These are phyloP conservation scores for Manihot esculenta DNA, from an alignment of 441 rosid species.

Conservation along the genomic window DNA sequence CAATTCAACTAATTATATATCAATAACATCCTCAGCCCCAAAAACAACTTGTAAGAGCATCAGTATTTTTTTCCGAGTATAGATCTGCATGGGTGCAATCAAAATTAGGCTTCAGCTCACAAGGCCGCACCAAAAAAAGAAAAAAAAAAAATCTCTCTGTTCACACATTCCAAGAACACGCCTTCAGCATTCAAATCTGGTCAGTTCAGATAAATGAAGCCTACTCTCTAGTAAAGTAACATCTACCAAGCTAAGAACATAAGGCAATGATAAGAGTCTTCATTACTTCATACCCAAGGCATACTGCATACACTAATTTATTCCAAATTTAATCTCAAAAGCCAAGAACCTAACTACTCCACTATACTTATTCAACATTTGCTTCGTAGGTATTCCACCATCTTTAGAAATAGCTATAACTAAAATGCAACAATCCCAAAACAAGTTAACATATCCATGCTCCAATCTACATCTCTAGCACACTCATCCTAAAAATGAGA, in stretches of 20 bases:
- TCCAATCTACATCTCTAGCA: neutral
- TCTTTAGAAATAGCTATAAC: neutral
- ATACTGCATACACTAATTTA: neutral
- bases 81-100: too few species aligned
- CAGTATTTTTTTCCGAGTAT: too few species aligned
- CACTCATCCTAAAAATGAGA: neutral
- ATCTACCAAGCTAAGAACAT: conserved; percentile 1
- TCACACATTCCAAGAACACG: neutral
- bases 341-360: neutral
- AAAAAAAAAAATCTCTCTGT: neutral
- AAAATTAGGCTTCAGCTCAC: neutral
- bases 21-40: too few species aligned
- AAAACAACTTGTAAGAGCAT: too few species aligned
- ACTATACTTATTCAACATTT: neutral
- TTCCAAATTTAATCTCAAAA: neutral
- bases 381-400: neutral
- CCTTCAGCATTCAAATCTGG: neutral
- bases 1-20: too few species aligned
- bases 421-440: neutral
- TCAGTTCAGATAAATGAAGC: too few species aligned
- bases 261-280: too few species aligned
- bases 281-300: too few species aligned
- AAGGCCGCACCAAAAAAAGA: too few species aligned
- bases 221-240: neutral
- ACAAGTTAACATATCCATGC: too few species aligned